Conservation (phyloP, 2,329 filamentous ascomycete species). For the Talaromyces funiculosus region DNA sequence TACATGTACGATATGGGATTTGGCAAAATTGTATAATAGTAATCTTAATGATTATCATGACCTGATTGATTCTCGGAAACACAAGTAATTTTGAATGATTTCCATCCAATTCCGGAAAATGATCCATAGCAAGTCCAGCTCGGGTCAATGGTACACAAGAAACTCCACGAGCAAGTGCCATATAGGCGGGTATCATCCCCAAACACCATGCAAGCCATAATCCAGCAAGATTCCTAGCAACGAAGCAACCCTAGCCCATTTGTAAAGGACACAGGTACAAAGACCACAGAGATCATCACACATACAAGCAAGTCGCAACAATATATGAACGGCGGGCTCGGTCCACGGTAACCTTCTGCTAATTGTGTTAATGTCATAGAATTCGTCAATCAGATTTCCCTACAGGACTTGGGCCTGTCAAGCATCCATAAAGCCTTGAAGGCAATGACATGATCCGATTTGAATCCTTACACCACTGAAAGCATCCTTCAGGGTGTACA, state of each 20-base stretch:
- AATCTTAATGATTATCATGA: background rate
- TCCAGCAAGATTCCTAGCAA: background rate
- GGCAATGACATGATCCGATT: slow-evolving; percentile 10
- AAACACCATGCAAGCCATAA: background rate
- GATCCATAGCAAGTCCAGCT: background rate
- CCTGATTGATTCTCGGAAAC: background rate
- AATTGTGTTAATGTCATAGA: background rate
- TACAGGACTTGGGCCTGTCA: background rate
- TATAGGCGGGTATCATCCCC: background rate
- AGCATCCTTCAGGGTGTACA: slow-evolving; percentile 6
- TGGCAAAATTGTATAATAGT: background rate
- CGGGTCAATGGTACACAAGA: background rate
- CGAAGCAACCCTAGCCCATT: background rate
- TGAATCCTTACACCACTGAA: slow-evolving; percentile 7
- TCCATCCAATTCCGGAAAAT: background rate
- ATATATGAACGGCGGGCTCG: slow-evolving; percentile 10
- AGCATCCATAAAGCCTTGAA: background rate
- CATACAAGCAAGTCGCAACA: background rate
- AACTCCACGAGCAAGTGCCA: background rate
- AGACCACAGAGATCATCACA: background rate
- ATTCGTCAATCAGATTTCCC: background rate
- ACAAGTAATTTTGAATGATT: background rate
- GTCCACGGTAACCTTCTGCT: slow-evolving; percentile 11
- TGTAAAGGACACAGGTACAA: background rate
- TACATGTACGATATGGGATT: background rate